These are phyloP conservation scores for Artemisia tridentata DNA, from an alignment of 129 eudicot genomes.

Conservation along the genomic window DNA sequence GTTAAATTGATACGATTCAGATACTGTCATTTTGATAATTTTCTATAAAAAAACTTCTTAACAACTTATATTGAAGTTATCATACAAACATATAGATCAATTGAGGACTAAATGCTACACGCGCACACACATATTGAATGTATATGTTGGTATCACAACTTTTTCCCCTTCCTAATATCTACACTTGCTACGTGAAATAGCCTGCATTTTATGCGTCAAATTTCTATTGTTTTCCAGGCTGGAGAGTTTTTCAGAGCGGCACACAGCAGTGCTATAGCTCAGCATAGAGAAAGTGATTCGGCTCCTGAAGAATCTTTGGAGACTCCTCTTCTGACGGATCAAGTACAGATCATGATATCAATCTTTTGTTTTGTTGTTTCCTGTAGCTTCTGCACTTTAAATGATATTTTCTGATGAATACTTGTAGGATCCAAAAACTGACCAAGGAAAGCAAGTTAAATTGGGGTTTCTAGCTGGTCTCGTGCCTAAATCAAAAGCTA, in stretches of 20 bases:
- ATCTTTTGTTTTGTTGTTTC: not conserved
- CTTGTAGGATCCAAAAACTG: constrained; percentile 46
- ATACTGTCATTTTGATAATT: not conserved
- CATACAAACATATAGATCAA: constrained; percentile 1
- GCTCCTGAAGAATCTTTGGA: constrained; percentile 73
- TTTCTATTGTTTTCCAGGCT: constrained; percentile 41
- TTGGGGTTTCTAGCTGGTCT: constrained; percentile 81
- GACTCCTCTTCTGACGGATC: constrained; percentile 65
- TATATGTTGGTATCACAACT: no score
- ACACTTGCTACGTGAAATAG: no score
- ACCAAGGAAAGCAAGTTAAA: constrained; percentile 80
- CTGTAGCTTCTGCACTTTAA: constrained; percentile 1
- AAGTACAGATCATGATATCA: constrained; percentile 35
- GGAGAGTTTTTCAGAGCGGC: constrained; percentile 81
- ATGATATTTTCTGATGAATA: not conserved
- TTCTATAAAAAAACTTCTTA: not conserved
- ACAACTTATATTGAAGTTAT: not conserved
- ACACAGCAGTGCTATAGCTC: constrained; percentile 65
- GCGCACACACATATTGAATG: not conserved
- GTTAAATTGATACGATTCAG: no score
- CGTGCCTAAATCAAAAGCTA: constrained; percentile 72
- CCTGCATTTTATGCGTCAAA: no score
- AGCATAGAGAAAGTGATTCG: constrained; percentile 63
- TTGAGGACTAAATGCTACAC: not conserved
- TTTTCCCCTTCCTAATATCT: no score